Conservation (phyloP, 169 alveolate genomes). For the Cystoisospora suis region DNA sequence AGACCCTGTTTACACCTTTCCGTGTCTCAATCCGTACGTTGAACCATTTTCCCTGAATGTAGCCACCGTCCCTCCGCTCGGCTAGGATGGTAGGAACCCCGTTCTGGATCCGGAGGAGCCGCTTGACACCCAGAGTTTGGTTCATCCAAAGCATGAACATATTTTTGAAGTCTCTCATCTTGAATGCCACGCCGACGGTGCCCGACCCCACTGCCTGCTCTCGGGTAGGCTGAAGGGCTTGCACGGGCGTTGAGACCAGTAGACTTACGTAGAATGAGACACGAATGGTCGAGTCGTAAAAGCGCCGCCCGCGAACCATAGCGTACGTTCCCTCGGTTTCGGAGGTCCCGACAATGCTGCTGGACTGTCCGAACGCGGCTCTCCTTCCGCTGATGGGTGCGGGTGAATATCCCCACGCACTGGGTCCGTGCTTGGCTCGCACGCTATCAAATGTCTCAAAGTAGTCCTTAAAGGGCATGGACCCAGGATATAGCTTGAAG, state of each 20-base stretch:
- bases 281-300: conserved; percentile 79
- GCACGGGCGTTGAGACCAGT: too few relatives aligned
- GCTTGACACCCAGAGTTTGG: conserved; percentile 77
- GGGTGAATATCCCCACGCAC: conserved; percentile 88
- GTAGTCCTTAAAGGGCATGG: conserved; percentile 82
- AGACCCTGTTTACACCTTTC: conserved; percentile 71
- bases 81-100: conserved; percentile 79
- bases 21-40: conserved; percentile 69
- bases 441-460: conserved; percentile 81
- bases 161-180: conserved; percentile 85
- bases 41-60: conserved; percentile 78
- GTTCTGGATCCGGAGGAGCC: conserved; percentile 82
- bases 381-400: conserved; percentile 81
- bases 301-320: conserved; percentile 78
- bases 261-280: conserved; percentile 73
- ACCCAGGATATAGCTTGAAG: conserved; percentile 76
- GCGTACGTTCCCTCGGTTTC: conserved; percentile 86
- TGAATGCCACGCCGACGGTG: conserved; percentile 83
- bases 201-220: conserved; percentile 80
- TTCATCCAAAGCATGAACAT: conserved; percentile 82
- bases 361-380: conserved; percentile 83
- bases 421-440: conserved; percentile 76
- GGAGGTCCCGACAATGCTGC: conserved; percentile 75
- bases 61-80: conserved; percentile 79
- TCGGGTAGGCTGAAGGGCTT: too few relatives aligned